These are phyloP conservation scores for Asterophora lycoperdoides DNA, from an alignment of 768 basidiomycete genomes.

Conservation along the genomic window DNA sequence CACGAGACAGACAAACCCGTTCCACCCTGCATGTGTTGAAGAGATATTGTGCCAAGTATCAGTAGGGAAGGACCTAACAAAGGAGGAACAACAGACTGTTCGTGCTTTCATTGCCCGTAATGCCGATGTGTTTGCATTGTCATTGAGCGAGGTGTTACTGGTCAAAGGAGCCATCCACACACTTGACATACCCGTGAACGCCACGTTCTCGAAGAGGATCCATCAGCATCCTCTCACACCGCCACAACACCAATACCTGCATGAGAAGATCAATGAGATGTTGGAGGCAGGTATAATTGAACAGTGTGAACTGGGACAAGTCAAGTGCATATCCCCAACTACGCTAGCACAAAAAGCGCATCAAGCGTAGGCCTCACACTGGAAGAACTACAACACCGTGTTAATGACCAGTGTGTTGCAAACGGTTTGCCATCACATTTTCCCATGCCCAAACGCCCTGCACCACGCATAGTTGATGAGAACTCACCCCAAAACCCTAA, in stretches of 20 bases:
- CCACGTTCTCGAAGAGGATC: conserved; percentile 12
- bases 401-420: conserved; percentile 32
- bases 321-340: conserved; percentile 12
- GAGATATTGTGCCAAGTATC: conserved; percentile 18
- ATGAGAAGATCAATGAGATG: conserved; percentile 31
- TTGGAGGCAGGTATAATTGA: conserved; percentile 29
- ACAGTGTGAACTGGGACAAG: conserved; percentile 17
- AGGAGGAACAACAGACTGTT: background rate
- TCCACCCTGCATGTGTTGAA: conserved; percentile 18
- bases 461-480: background rate
- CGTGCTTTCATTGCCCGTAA: background rate
- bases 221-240: conserved; percentile 20
- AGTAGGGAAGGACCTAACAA: conserved; percentile 23
- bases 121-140: background rate
- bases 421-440: conserved; percentile 17
- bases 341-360: conserved; percentile 37
- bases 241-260: conserved; percentile 26
- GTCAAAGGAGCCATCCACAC: conserved; percentile 29
- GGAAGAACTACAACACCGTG: no score
- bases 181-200: conserved; percentile 28
- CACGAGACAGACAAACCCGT: background rate
- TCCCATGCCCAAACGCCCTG: conserved; percentile 17
- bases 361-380: conserved; percentile 22
- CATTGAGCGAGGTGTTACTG: conserved; percentile 10
- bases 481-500: conserved; percentile 11